Evolutionary conservation across 116 monocot genomes (phyloP).

Genomic region (Papilionanthe hybrid): DNA sequence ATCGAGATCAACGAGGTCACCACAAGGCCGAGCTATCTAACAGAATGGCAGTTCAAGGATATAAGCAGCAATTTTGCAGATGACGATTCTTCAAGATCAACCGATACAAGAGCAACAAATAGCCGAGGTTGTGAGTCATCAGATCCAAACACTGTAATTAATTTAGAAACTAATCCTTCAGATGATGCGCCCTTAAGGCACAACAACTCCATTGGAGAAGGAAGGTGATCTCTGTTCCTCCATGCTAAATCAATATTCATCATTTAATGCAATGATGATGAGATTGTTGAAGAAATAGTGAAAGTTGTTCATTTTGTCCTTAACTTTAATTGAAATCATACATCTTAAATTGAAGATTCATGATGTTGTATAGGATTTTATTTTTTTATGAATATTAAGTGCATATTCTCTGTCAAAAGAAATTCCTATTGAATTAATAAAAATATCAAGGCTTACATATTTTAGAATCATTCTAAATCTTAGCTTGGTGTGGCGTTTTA

Average conservation of each 20-base stretch:
- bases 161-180: neutral
- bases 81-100: neutral
- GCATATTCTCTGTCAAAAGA: no score
- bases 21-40: slow-evolving; percentile 53
- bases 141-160: neutral
- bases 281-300: no score
- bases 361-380: no score
- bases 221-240: slow-evolving; percentile 1
- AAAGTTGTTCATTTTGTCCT: no score
- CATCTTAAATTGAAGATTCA: no score
- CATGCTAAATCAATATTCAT: neutral
- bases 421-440: no score
- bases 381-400: no score
- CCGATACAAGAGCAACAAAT: neutral
- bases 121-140: slow-evolving; percentile 8
- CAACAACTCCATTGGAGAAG: neutral
- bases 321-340: no score
- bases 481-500: no score
- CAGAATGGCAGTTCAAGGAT: slow-evolving; percentile 48
- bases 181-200: neutral
- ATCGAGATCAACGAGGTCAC: slow-evolving; percentile 29
- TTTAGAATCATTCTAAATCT: no score
- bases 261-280: no score
- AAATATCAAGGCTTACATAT: no score
- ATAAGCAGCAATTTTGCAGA: slow-evolving; percentile 17